phyloP scores from a whole-genome alignment of 371 early-diverging fungal species.

The Syncephalastrum sp. region DNA sequence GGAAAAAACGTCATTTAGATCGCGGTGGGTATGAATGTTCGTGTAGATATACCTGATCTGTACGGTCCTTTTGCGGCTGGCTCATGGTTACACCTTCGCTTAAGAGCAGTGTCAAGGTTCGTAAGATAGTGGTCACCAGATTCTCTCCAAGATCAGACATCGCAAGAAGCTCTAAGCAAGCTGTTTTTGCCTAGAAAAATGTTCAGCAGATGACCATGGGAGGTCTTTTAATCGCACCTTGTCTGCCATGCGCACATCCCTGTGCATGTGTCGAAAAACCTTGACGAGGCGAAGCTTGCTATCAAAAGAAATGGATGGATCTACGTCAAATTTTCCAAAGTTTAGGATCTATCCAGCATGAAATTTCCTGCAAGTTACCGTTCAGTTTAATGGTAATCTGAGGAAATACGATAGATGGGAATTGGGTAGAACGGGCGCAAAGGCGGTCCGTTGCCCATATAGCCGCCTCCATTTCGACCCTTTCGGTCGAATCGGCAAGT shows the following conservation, averaged over 20 bases:
- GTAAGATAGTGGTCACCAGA: slow-evolving; percentile 39
- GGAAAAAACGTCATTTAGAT: neutral
- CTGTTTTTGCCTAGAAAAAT: slow-evolving; percentile 40
- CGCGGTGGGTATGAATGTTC: neutral
- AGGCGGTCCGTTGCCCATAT: slow-evolving; percentile 59
- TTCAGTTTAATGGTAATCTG: slow-evolving; percentile 29
- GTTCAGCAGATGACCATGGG: neutral
- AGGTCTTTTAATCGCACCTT: slow-evolving; percentile 18
- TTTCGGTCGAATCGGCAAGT: slow-evolving; percentile 45
- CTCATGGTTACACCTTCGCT: slow-evolving; percentile 33
- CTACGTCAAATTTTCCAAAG: slow-evolving; percentile 8
- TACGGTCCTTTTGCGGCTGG: slow-evolving; percentile 1
- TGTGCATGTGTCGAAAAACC: slow-evolving; percentile 62
- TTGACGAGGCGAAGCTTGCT: slow-evolving; percentile 45
- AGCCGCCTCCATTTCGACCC: slow-evolving; percentile 55
- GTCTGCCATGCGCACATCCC: slow-evolving; percentile 53
- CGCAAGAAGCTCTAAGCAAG: slow-evolving; percentile 45
- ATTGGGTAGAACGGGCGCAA: slow-evolving; percentile 49
- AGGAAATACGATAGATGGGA: slow-evolving; percentile 49
- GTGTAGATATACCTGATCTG: neutral
- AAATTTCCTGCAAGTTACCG: slow-evolving; percentile 17
- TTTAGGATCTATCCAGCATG: slow-evolving; percentile 15
- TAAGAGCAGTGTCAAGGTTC: slow-evolving; percentile 47
- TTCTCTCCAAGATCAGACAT: slow-evolving; percentile 35
- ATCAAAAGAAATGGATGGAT: slow-evolving; percentile 35